Evolutionary conservation across 371 early-diverging fungal genomes (phyloP).

Genomic region (Mucor irregularis): DNA sequence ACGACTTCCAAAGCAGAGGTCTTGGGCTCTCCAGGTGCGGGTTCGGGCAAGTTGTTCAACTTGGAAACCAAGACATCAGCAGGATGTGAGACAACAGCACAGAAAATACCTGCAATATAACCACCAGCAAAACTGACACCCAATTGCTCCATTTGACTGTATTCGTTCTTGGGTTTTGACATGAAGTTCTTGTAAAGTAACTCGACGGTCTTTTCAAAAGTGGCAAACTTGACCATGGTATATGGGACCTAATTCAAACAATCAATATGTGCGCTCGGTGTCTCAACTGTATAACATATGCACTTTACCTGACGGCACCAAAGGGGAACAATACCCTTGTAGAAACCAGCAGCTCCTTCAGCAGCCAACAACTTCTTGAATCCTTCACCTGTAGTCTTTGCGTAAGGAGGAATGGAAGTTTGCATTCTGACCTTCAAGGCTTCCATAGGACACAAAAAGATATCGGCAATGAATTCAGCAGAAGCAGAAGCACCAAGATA

Average conservation of each 20-base stretch:
- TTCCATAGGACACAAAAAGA: constrained; percentile 82
- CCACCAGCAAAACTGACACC: constrained; percentile 86
- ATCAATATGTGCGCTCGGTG: neutral
- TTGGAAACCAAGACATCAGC: constrained; percentile 94
- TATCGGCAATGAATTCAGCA: constrained; percentile 89
- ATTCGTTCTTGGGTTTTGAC: constrained; percentile 72
- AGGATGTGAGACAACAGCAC: constrained; percentile 94
- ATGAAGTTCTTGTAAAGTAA: constrained; percentile 70
- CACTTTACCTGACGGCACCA: constrained; percentile 79
- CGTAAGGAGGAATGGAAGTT: constrained; percentile 71
- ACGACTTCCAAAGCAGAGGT: constrained; percentile 56
- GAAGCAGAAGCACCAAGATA: constrained; percentile 81
- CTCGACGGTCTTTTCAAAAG: constrained; percentile 82
- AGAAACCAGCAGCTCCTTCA: constrained; percentile 72
- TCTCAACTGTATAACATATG: neutral
- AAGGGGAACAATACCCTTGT: constrained; percentile 76
- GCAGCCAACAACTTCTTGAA: constrained; percentile 58
- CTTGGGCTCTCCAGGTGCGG: constrained; percentile 54
- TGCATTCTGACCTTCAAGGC: constrained; percentile 83
- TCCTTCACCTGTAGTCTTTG: constrained; percentile 66
- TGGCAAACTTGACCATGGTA: constrained; percentile 95
- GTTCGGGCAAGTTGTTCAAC: constrained; percentile 76
- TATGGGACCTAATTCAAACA: constrained; percentile 57
- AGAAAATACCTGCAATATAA: constrained; percentile 89
- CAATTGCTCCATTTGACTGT: constrained; percentile 76